Conservation (phyloP, 139 green algal species). For the Eudorina sp. region DNA sequence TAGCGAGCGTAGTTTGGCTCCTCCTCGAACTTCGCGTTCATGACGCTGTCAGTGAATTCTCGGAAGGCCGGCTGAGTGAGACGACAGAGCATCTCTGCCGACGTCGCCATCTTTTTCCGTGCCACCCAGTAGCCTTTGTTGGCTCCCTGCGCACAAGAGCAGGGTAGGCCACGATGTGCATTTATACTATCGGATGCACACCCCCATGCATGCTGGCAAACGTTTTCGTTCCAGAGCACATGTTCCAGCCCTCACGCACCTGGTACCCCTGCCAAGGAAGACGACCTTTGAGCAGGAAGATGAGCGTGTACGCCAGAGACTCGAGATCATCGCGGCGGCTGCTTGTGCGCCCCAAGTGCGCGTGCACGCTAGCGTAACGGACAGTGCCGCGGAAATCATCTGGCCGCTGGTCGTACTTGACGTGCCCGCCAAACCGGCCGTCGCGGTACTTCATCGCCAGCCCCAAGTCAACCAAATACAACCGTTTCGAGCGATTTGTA, state of each 20-base stretch:
- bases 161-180: background rate
- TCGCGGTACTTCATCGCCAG: conserved; percentile 76
- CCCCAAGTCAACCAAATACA: conserved; percentile 98
- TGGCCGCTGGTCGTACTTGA: conserved; percentile 99
- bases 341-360: conserved; percentile 96
- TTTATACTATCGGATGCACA: background rate
- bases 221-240: background rate
- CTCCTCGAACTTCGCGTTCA: conserved; percentile 99
- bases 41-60: conserved; percentile 93
- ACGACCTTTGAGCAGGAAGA: conserved; percentile 95
- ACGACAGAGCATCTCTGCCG: conserved; percentile 95
- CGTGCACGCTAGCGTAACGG: conserved; percentile 97
- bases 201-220: background rate
- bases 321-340: conserved; percentile 97
- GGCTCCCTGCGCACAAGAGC: conserved; percentile 77
- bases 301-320: conserved; percentile 98
- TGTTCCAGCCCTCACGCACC: conserved; percentile 45
- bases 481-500: conserved; percentile 91
- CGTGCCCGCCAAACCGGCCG: conserved; percentile 74
- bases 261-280: conserved; percentile 96
- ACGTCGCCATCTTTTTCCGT: conserved; percentile 99
- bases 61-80: conserved; percentile 92
- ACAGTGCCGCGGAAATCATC: conserved; percentile 99
- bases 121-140: conserved; percentile 99
- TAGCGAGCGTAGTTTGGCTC: conserved; percentile 92